Conservation (phyloP, 2,329 filamentous ascomycete species). For the Rhinocladiella similis region DNA sequence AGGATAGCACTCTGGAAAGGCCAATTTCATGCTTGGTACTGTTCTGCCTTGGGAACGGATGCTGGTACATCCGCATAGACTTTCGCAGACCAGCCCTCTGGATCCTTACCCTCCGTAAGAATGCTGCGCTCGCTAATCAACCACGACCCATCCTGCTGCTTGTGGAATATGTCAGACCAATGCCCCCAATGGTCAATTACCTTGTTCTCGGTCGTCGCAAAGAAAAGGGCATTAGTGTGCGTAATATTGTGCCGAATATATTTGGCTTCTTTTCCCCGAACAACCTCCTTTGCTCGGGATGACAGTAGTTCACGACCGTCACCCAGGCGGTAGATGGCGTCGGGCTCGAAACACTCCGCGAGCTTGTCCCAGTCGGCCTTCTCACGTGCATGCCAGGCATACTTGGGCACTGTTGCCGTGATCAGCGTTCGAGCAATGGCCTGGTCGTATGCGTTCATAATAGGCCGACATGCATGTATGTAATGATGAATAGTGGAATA, state of each 20-base stretch:
- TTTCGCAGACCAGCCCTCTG: conserved; percentile 3
- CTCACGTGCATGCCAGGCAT: conserved; percentile 5
- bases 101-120: conserved; percentile 6
- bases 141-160: background rate
- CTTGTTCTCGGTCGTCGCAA: background rate
- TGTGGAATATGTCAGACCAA: conserved; percentile 5
- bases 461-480: too few species aligned
- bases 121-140: conserved; percentile 4
- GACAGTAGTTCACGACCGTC: conserved; percentile 2
- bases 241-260: conserved; percentile 11
- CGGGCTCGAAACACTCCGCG: background rate
- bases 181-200: conserved; percentile 7
- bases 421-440: background rate
- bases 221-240: conserved; percentile 4
- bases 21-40: too few species aligned
- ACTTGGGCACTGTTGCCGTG: background rate
- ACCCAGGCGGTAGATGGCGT: background rate
- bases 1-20: too few species aligned
- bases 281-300: background rate
- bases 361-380: background rate
- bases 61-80: too few species aligned
- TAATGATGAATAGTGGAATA: too few species aligned
- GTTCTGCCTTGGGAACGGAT: too few species aligned
- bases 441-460: too few species aligned
- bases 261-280: conserved; percentile 1